These are phyloP conservation scores for Lithocarpus polystachyus DNA, from an alignment of 306 rosid genomes.

Conservation along the genomic window DNA sequence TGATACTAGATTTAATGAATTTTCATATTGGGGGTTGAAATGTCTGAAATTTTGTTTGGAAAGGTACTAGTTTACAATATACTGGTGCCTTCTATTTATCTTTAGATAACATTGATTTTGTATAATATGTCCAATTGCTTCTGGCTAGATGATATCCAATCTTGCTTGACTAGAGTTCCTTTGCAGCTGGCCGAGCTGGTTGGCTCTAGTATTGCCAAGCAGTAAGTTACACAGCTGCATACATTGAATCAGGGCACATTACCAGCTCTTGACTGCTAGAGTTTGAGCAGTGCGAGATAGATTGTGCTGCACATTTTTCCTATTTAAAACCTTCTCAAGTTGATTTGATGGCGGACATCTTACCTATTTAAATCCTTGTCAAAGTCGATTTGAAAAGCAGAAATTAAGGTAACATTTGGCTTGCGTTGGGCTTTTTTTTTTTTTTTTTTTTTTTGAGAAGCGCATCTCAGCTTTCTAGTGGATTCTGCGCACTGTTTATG, in stretches of 20 bases:
- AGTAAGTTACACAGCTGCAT: conserved; percentile 83
- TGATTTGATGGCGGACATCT: conserved; percentile 38
- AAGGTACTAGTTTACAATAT: neutral
- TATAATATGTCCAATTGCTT: neutral
- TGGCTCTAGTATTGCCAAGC: conserved; percentile 54
- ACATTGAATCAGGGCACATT: conserved; percentile 38
- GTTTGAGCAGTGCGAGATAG: conserved; percentile 66
- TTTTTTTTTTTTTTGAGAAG: too few species aligned
- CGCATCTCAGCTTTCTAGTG: too few species aligned
- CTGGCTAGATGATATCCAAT: neutral
- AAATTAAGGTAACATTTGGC: too few species aligned
- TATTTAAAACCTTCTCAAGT: neutral
- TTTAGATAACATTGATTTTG: neutral
- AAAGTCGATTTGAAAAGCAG: neutral
- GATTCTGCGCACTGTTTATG: too few species aligned
- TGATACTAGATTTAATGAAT: neutral
- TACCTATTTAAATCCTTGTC: neutral
- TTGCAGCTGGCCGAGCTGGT: conserved; percentile 86
- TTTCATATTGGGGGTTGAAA: neutral
- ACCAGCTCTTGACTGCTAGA: conserved; percentile 83
- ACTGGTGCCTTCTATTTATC: neutral
- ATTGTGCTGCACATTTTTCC: conserved; percentile 51
- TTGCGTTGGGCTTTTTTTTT: too few species aligned
- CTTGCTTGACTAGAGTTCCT: neutral
- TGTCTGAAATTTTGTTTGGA: neutral